Evolutionary conservation across 192 early-diverging fungal species (phyloP).

Genomic region (Entomortierella parvispora): DNA sequence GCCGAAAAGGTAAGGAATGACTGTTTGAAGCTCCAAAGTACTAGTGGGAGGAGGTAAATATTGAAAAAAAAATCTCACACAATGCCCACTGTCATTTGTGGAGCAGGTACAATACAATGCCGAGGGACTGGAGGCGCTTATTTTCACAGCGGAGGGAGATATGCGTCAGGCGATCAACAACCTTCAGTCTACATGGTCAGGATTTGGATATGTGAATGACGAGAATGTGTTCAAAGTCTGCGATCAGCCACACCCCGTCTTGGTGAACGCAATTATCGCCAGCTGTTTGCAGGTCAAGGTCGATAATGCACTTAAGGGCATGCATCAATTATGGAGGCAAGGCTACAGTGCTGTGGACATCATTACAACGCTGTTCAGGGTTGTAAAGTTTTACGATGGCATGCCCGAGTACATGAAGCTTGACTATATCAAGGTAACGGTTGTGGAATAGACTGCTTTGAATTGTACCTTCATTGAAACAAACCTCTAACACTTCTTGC

Average conservation of each 20-base stretch:
- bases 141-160: slow-evolving; percentile 97
- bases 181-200: slow-evolving; percentile 88
- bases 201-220: slow-evolving; percentile 84
- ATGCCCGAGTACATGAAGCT: slow-evolving; percentile 87
- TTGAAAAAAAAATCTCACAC: neutral
- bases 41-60: neutral
- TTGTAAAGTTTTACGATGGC: slow-evolving; percentile 79
- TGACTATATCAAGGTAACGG: slow-evolving; percentile 81
- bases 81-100: neutral
- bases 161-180: slow-evolving; percentile 99
- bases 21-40: neutral
- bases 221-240: slow-evolving; percentile 98
- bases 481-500: neutral
- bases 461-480: neutral
- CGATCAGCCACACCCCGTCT: slow-evolving; percentile 94
- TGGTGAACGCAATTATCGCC: slow-evolving; percentile 79
- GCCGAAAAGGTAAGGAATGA: slow-evolving; percentile 76
- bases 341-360: slow-evolving; percentile 94
- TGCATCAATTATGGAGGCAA: slow-evolving; percentile 79
- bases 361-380: slow-evolving; percentile 90
- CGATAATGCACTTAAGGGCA: slow-evolving; percentile 72
- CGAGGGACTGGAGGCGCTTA: slow-evolving; percentile 91
- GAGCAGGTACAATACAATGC: slow-evolving; percentile 80
- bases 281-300: slow-evolving; percentile 75
- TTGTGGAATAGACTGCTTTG: neutral